Evolutionary conservation across 1,139 yeast genomes (phyloP).

Genomic region (Saccharomyces hybrid): DNA sequence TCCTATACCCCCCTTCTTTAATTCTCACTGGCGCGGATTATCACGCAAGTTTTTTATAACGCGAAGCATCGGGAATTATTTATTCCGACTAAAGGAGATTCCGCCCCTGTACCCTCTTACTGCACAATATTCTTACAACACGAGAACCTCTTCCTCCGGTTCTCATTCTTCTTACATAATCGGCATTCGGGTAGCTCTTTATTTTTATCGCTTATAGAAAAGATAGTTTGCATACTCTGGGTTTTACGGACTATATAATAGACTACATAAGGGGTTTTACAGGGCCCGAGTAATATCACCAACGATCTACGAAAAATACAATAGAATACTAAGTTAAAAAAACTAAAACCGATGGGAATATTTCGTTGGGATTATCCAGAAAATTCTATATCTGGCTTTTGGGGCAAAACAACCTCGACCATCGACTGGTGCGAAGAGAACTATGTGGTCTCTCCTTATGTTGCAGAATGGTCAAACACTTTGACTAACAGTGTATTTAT

Average conservation of each 20-base stretch:
- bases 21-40: not conserved
- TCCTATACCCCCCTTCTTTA: not conserved
- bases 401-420: conserved; percentile 44
- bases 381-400: conserved; percentile 27
- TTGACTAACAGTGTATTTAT: conserved; percentile 64
- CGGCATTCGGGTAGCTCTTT: not conserved
- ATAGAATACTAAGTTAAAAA: not conserved
- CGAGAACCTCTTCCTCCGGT: not conserved
- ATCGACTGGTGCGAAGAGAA: conserved; percentile 96
- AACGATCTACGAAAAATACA: not conserved
- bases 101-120: not conserved
- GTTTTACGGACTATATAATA: not conserved
- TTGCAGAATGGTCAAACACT: conserved; percentile 80
- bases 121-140: not conserved
- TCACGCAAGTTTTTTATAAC: not conserved
- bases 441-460: conserved; percentile 67
- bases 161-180: not conserved
- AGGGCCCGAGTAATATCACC: not conserved
- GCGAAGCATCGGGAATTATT: not conserved
- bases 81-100: not conserved
- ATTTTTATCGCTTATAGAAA: not conserved
- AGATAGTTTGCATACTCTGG: not conserved
- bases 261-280: not conserved
- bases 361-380: conserved; percentile 30
- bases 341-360: conserved; percentile 2